Conservation (phyloP, 306 rosid genomes). For the Cucurbita ficifolia region DNA sequence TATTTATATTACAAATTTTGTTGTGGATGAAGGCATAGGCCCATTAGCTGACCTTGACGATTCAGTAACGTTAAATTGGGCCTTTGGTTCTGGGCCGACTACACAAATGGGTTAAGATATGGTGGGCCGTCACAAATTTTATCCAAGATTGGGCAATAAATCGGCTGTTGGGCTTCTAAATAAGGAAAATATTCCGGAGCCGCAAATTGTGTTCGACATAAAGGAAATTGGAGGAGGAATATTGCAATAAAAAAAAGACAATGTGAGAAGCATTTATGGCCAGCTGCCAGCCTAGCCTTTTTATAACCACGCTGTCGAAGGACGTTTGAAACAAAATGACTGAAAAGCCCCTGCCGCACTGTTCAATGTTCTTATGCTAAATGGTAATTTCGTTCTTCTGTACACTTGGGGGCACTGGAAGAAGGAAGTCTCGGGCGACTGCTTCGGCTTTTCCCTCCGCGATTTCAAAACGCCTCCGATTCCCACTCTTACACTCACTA, state of each 20-base stretch:
- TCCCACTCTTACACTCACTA: not conserved
- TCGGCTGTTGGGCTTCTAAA: not conserved
- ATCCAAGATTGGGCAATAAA: no score
- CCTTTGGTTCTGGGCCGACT: not conserved
- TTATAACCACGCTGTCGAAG: constrained; percentile 17
- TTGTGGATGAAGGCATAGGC: not conserved
- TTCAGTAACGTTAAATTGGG: not conserved
- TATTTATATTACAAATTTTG: no score
- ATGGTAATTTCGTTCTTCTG: constrained; percentile 6
- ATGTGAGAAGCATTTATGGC: not conserved
- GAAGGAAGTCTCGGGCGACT: not conserved
- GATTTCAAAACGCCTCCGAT: constrained; percentile 28
- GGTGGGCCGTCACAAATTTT: not conserved
- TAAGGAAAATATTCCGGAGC: not conserved
- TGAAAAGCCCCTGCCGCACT: not conserved
- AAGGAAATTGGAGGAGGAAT: not conserved
- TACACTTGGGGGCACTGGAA: not conserved
- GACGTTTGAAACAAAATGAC: not conserved
- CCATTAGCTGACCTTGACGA: not conserved
- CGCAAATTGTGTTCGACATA: not conserved
- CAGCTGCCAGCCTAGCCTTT: constrained; percentile 13
- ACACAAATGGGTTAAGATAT: not conserved
- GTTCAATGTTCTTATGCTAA: not conserved
- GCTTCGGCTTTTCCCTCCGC: constrained; percentile 33
- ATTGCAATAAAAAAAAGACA: not conserved